Evolutionary conservation across 2,329 filamentous ascomycete species (phyloP), one percentile per base, ranked within the genome.

Genomic region (Scedosporium minutisporum): DNA sequence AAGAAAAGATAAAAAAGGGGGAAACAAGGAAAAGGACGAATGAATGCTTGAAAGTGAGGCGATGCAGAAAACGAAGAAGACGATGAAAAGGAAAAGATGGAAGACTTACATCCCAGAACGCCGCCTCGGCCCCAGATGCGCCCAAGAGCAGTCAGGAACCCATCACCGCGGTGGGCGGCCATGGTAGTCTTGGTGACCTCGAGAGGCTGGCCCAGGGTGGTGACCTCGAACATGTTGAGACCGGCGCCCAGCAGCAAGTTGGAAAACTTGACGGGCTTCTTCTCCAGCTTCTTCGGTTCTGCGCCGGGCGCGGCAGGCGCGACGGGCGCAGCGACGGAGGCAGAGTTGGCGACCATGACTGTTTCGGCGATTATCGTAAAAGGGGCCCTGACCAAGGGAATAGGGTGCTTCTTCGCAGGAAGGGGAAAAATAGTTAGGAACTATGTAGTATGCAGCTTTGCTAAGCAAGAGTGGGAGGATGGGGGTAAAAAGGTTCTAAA

Each of bases 211-310:
- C 80, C 79, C 67, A 83, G 76, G 64, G 82, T 83, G 67, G 81
- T 85, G 74, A 89, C 82, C 87, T 97, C 93, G 77, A 97, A 97
- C 85, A 97, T 81, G 84, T 96, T 97, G 80, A 97, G 85, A 70
- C 92, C 91, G 74, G 91, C 90, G 73, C 93, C 93, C 71, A 97
- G 86, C 73, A 99, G 82, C 85, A 99, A 78, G 82, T 99, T 99
- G 82, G 92, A 96, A 85, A 97, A 97, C 87, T 97, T 97, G 86
- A 99, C 86, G 69, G 95, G 95, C 87, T 97, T 97, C 90, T 97
- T 97, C 88, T 97, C 93, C 75, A 96, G 81, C 77, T 76, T 79
- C 67, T 76, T 73, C 63, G 74, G 72, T 67, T 77, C 77, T 70
- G 75, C 71, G 67, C 76, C 69, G 74, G 75, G 80, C 76, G 75